Evolutionary conservation across 208 protist genomes (phyloP).

Genomic region (Naegleria gruberi): DNA sequence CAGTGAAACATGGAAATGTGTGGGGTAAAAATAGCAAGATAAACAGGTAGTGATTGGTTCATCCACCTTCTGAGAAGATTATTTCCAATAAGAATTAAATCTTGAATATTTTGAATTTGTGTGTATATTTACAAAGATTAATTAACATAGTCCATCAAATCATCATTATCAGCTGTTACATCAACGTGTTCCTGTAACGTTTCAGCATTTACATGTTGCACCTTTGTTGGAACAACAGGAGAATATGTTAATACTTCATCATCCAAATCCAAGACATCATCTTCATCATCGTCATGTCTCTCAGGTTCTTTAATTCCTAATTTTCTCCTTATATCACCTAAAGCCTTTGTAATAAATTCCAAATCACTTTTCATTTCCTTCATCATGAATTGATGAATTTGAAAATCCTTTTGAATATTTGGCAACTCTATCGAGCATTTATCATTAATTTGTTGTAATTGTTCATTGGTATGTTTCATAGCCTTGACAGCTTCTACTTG

Average conservation of each 20-base stretch:
- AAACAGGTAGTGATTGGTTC: too few relatives aligned
- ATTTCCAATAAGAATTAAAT: too few relatives aligned
- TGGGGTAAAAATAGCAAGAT: not conserved
- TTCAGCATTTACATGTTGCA: not conserved
- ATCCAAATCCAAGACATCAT: not conserved
- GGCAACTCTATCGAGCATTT: not conserved
- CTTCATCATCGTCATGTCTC: not conserved
- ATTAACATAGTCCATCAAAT: not conserved
- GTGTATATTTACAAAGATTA: too few relatives aligned
- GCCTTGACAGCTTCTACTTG: not conserved
- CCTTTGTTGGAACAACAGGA: not conserved
- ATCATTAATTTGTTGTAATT: not conserved
- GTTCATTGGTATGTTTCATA: not conserved
- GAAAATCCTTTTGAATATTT: not conserved
- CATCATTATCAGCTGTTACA: not conserved
- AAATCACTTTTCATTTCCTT: not conserved
- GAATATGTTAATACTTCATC: not conserved
- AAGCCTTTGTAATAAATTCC: not conserved
- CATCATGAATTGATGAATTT: not conserved
- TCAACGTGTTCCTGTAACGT: not conserved
- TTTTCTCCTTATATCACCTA: not conserved
- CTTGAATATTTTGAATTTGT: too few relatives aligned
- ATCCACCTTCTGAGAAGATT: too few relatives aligned
- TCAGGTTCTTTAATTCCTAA: not conserved
- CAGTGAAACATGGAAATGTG: not conserved